Conservation (phyloP, 192 early-diverging fungal genomes). For the Hyaloraphidium curvatum region DNA sequence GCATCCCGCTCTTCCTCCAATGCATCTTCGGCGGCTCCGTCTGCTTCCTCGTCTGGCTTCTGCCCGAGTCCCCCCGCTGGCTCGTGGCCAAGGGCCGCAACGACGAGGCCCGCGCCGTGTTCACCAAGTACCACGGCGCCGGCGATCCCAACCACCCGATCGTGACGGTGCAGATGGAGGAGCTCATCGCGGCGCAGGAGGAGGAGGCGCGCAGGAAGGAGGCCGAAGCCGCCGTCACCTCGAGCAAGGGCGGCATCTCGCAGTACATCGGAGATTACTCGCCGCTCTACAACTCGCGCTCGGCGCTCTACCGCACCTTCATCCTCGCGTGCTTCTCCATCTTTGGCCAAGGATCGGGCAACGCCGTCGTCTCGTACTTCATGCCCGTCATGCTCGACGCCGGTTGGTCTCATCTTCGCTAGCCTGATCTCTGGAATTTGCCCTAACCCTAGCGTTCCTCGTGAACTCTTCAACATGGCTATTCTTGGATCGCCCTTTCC, state of each 20-base stretch:
- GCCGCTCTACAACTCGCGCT: slow-evolving; percentile 7
- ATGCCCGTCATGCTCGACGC: neutral
- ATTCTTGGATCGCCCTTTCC: too few species aligned
- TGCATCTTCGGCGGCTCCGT: neutral
- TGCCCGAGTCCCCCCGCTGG: slow-evolving; percentile 70
- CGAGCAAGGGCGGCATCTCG: too few species aligned
- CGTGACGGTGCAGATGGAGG: slow-evolving; percentile 25
- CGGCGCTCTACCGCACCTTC: slow-evolving; percentile 8
- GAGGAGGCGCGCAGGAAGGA: slow-evolving; percentile 5
- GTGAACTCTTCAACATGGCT: neutral
- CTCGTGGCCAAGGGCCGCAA: slow-evolving; percentile 40
- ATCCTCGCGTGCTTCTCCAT: slow-evolving; percentile 14
- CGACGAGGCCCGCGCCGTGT: slow-evolving; percentile 44
- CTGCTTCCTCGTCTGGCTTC: slow-evolving; percentile 7
- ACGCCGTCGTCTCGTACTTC: slow-evolving; percentile 10
- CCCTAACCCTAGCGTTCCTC: neutral
- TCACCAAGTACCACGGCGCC: slow-evolving; percentile 44
- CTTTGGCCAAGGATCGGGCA: slow-evolving; percentile 20
- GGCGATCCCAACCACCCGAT: slow-evolving; percentile 20
- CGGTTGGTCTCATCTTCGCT: neutral
- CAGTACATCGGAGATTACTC: slow-evolving; percentile 8
- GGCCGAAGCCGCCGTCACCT: neutral
- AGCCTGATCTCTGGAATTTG: neutral
- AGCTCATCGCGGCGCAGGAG: slow-evolving; percentile 4
- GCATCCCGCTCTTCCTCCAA: neutral